phyloP scores from a whole-genome alignment of 495 filamentous ascomycete genomes.

The Aspergillus bertholletiae region DNA sequence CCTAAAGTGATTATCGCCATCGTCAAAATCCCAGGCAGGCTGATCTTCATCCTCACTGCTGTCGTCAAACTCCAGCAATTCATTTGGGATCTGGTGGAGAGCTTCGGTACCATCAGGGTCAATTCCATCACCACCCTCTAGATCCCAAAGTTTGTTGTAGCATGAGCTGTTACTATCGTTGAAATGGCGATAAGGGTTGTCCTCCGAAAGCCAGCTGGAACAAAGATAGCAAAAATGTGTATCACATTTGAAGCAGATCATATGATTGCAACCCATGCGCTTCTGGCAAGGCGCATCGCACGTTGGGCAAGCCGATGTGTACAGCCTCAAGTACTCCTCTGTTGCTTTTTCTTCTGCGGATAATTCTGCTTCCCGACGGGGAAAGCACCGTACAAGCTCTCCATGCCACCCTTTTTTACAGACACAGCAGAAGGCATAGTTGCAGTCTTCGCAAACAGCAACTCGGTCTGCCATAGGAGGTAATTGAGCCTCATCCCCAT shows the following conservation, averaged over 20 bases:
- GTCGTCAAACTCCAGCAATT: slow-evolving; percentile 36
- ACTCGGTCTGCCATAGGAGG: slow-evolving; percentile 58
- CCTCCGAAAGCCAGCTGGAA: slow-evolving; percentile 73
- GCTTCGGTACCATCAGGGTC: slow-evolving; percentile 42
- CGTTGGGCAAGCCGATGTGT: slow-evolving; percentile 88
- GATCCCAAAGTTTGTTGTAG: slow-evolving; percentile 84
- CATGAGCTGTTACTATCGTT: slow-evolving; percentile 65
- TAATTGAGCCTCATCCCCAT: slow-evolving; percentile 32
- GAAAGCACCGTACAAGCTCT: slow-evolving; percentile 63
- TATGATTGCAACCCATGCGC: slow-evolving; percentile 94
- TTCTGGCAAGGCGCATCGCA: slow-evolving; percentile 86
- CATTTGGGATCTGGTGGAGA: slow-evolving; percentile 38
- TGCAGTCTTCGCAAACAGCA: slow-evolving; percentile 82
- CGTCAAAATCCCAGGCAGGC: slow-evolving; percentile 26
- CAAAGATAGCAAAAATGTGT: slow-evolving; percentile 98
- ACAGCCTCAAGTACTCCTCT: slow-evolving; percentile 70
- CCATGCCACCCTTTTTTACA: slow-evolving; percentile 86
- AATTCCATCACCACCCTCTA: slow-evolving; percentile 76
- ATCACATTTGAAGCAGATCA: slow-evolving; percentile 86
- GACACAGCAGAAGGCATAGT: slow-evolving; percentile 83
- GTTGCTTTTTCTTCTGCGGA: slow-evolving; percentile 81
- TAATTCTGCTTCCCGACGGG: slow-evolving; percentile 58
- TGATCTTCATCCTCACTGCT: slow-evolving; percentile 30
- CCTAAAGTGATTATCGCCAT: slow-evolving; percentile 24
- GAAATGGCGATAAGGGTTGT: slow-evolving; percentile 86